These are phyloP conservation scores for Lolium rigidum DNA, from an alignment of 176 grass and related monocot species.

Conservation along the genomic window DNA sequence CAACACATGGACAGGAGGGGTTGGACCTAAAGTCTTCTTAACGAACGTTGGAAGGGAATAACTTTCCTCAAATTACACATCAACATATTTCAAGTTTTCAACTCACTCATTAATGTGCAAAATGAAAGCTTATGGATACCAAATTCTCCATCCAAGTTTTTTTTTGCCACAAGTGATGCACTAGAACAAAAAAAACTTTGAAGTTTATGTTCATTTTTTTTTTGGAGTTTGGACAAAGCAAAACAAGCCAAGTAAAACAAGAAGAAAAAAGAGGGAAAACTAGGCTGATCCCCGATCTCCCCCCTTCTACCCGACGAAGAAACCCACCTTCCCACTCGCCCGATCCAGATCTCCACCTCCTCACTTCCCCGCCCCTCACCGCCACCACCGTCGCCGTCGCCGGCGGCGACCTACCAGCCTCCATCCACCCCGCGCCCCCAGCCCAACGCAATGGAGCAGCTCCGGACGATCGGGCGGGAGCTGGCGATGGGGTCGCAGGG, in stretches of 20 bases:
- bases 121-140: neutral
- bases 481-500: slow-evolving; percentile 94
- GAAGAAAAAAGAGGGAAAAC: neutral
- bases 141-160: neutral
- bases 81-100: too few relatives aligned
- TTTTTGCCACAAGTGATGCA: neutral
- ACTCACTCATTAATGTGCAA: too few relatives aligned
- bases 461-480: slow-evolving; percentile 95
- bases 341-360: slow-evolving; percentile 69
- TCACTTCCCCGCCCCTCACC: slow-evolving; percentile 26
- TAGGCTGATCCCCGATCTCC: slow-evolving; percentile 45
- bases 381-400: slow-evolving; percentile 30
- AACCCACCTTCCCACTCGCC: slow-evolving; percentile 44
- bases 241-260: neutral
- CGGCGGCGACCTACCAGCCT: slow-evolving; percentile 25
- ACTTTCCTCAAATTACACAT: too few relatives aligned
- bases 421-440: neutral
- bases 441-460: slow-evolving; percentile 78
- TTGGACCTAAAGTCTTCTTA: too few relatives aligned
- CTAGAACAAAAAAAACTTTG: neutral
- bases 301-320: slow-evolving; percentile 25
- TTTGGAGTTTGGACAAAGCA: neutral
- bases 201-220: too few relatives aligned
- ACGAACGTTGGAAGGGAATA: too few relatives aligned
- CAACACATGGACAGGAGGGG: too few relatives aligned